Conservation (phyloP, 345 rosid species). For the Atalantia buxifolia region DNA sequence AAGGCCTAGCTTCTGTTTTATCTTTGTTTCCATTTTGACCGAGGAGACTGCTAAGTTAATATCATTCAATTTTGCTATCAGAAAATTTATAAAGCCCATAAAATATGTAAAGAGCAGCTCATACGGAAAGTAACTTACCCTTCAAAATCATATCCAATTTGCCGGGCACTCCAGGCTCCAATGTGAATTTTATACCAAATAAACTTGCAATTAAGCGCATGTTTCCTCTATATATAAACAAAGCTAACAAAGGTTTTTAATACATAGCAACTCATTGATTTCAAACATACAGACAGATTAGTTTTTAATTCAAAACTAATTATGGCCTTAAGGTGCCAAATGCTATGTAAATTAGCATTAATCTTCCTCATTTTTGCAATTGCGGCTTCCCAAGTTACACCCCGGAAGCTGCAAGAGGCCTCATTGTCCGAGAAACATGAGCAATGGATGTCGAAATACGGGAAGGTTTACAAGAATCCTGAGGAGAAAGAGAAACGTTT, state of each 20-base stretch:
- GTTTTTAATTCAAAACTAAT: neutral
- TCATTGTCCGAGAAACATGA: constrained; percentile 25
- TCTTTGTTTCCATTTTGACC: neutral
- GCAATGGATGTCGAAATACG: constrained; percentile 31
- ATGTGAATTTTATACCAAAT: neutral
- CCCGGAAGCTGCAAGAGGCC: constrained; percentile 14
- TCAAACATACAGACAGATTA: neutral
- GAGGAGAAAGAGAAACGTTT: constrained; percentile 23
- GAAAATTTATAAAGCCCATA: neutral
- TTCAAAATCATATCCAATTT: constrained; percentile 1
- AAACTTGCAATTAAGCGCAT: neutral
- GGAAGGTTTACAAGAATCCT: constrained; percentile 13
- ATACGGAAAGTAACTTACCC: constrained; percentile 7
- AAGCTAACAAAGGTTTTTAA: neutral
- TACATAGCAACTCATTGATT: neutral
- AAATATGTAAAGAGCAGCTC: neutral
- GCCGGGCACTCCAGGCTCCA: neutral
- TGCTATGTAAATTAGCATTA: neutral
- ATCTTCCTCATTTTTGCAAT: constrained; percentile 5
- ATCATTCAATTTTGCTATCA: neutral
- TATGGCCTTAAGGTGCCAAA: constrained; percentile 7
- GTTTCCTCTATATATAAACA: constrained; percentile 13
- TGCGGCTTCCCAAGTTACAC: constrained; percentile 1
- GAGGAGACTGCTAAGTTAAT: neutral
- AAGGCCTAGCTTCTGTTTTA: neutral